Percentiles rank a stretch among this genome's conserved stretches.
Evolutionary conservation across 2,329 filamentous ascomycete genomes (phyloP).

Genomic region (Xylariaceae sp.): DNA sequence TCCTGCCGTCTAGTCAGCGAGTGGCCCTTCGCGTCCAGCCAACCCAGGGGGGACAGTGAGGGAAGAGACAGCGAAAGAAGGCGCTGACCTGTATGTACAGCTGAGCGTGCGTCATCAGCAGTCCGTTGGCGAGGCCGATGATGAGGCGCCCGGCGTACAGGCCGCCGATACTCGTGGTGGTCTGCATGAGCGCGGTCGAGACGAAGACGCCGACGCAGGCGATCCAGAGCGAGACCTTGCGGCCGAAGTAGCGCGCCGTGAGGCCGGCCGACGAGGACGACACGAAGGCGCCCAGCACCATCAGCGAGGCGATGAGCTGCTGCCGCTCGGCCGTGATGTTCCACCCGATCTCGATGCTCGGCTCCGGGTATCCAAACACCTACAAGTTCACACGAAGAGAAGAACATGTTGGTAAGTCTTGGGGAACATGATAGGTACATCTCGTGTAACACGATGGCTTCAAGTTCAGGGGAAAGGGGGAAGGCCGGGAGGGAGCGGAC

Average conservation of each 20-base stretch:
- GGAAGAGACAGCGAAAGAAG: background rate
- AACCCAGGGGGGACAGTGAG: too few relatives aligned
- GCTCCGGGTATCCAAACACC: constrained; percentile 21
- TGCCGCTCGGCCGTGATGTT: constrained; percentile 31
- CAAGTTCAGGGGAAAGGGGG: too few relatives aligned
- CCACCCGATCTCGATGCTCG: constrained; percentile 17
- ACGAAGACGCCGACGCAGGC: constrained; percentile 28
- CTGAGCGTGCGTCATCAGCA: constrained; percentile 31
- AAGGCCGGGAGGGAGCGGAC: too few relatives aligned
- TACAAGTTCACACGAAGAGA: too few relatives aligned
- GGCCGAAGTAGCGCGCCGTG: constrained; percentile 28
- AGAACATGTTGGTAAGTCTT: too few relatives aligned
- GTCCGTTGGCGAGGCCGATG: constrained; percentile 35
- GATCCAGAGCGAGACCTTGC: constrained; percentile 32
- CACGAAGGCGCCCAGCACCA: constrained; percentile 40
- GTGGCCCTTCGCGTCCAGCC: background rate
- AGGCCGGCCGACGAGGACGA: constrained; percentile 34
- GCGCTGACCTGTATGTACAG: constrained; percentile 16
- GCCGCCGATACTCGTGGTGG: constrained; percentile 35
- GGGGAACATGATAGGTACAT: too few relatives aligned
- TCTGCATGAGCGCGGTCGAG: constrained; percentile 44
- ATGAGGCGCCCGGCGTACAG: constrained; percentile 42
- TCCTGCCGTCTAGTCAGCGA: constrained; percentile 26
- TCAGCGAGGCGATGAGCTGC: constrained; percentile 40
- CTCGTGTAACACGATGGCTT: too few relatives aligned